Evolutionary conservation across 768 basidiomycete species (phyloP), one percentile per base, ranked within the genome.

Genomic region (Suillus discolor): DNA sequence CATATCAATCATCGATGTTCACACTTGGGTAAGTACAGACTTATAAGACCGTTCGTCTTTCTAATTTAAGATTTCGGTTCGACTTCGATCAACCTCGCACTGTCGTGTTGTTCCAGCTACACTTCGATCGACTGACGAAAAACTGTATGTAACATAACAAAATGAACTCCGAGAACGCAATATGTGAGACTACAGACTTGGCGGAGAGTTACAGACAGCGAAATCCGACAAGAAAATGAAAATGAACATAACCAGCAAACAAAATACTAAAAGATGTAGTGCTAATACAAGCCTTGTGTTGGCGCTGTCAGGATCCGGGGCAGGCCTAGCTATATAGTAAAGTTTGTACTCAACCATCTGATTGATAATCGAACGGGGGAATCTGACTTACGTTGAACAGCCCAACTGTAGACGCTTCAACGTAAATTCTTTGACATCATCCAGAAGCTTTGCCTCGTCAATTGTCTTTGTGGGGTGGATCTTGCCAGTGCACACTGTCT

Each of bases 371-470:
- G 49, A 51, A 11, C 49, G 15, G 3, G 23, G 28, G 25, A 3
- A 8, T 28, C 49, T 28, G 49, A 16, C 49, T 8, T 16, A 9
- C 47, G 6, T 49, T 49, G 13, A 51, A 4, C 23, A 51, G 3
- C 49, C 25, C 25, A 15, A 28, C 49, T 51, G 25, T 16, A 51
- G 49, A 51, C 49, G 49, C 49, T 4, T 7, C 23, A 8, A 16
- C 49, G 28, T 25, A 16, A 13, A 51, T 51, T 15, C 49, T 28
- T 15, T 25, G 15, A 51, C 23, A 55, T 69, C 69, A 9, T 16
- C 42, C 63, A 70, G 53, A 28, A 71, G 47, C 0, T 68, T 65
- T 11, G 62, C n/a, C 39, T 71, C 70, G 31, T 71, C 66, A 25
- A 68, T 68, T 11, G 12, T 41, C 49, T 61, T 66, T 45, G 45